Conservation (phyloP, 2,329 filamentous ascomycete species). For the Phaeophleospora eucalypticola region DNA sequence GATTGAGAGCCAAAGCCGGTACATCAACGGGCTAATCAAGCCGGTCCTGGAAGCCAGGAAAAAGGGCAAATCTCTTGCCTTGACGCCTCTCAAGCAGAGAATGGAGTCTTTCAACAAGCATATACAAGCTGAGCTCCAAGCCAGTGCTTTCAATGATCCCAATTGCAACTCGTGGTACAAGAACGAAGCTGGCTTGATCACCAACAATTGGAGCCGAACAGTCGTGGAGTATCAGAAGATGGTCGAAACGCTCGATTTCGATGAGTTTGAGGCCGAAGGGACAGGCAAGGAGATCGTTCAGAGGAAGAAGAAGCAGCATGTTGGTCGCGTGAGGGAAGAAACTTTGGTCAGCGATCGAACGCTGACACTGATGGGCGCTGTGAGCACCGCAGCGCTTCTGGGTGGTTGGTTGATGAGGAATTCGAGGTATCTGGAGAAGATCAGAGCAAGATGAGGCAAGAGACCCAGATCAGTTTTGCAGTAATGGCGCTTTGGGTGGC, state of each 20-base stretch:
- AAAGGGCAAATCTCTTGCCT: conserved; percentile 38
- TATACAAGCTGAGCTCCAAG: conserved; percentile 44
- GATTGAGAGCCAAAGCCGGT: conserved; percentile 56
- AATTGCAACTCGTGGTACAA: conserved; percentile 57
- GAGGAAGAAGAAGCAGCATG: conserved; percentile 33
- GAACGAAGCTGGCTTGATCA: conserved; percentile 50
- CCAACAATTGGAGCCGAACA: conserved; percentile 54
- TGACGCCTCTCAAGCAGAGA: conserved; percentile 42
- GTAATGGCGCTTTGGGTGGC: not conserved
- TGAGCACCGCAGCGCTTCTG: conserved; percentile 36
- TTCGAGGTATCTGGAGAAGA: conserved; percentile 22
- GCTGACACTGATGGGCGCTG: conserved; percentile 34
- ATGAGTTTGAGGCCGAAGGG: conserved; percentile 41
- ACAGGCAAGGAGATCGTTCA: conserved; percentile 31
- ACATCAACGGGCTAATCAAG: conserved; percentile 49
- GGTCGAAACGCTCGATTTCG: conserved; percentile 41
- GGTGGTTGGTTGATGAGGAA: conserved; percentile 46
- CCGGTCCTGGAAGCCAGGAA: conserved; percentile 46
- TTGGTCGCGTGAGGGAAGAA: conserved; percentile 46
- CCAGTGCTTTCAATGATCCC: conserved; percentile 51
- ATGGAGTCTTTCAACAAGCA: conserved; percentile 45
- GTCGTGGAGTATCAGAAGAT: conserved; percentile 54
- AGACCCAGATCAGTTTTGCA: not conserved
- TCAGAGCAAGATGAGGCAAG: conserved; percentile 15
- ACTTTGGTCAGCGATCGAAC: conserved; percentile 38